Percentiles rank a stretch among this genome's conserved stretches.
Conservation (phyloP, 768 basidiomycete species). For the Tricholoma matsutake region DNA sequence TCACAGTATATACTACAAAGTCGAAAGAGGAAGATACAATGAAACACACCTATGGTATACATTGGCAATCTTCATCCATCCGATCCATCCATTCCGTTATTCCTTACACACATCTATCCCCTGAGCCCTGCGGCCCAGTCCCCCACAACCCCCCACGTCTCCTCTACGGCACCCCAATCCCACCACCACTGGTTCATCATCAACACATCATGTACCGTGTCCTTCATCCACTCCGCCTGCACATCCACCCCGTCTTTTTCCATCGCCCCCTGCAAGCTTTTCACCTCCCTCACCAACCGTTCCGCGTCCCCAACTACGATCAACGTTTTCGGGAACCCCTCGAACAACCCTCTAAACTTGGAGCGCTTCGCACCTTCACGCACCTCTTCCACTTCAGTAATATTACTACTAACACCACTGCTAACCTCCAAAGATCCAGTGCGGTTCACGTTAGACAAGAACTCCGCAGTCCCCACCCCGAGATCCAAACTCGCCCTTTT, state of each 20-base stretch:
- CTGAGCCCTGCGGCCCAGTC: slow-evolving; percentile 26
- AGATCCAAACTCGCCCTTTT: neutral
- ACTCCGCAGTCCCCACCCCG: neutral
- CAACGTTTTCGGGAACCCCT: slow-evolving; percentile 41
- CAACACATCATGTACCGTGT: slow-evolving; percentile 44
- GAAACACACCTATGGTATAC: neutral
- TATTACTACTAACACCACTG: neutral
- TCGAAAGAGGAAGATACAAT: neutral
- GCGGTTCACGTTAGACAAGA: slow-evolving; percentile 12
- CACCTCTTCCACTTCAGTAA: neutral
- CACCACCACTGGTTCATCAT: slow-evolving; percentile 44
- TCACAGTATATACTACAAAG: neutral
- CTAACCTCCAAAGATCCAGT: neutral
- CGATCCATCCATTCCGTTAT: neutral
- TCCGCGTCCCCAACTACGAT: slow-evolving; percentile 51
- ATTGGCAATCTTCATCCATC: neutral
- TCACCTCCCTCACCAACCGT: slow-evolving; percentile 46
- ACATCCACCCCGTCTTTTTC: slow-evolving; percentile 35
- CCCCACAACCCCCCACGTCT: slow-evolving; percentile 35
- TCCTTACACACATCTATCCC: neutral
- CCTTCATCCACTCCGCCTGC: slow-evolving; percentile 30
- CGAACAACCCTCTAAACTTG: slow-evolving; percentile 39
- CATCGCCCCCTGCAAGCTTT: slow-evolving; percentile 38
- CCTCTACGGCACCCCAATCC: slow-evolving; percentile 35
- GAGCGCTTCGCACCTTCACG: slow-evolving; percentile 9